phyloP scores from a whole-genome alignment of 441 rosid species.

The Mallotus japonicus region DNA sequence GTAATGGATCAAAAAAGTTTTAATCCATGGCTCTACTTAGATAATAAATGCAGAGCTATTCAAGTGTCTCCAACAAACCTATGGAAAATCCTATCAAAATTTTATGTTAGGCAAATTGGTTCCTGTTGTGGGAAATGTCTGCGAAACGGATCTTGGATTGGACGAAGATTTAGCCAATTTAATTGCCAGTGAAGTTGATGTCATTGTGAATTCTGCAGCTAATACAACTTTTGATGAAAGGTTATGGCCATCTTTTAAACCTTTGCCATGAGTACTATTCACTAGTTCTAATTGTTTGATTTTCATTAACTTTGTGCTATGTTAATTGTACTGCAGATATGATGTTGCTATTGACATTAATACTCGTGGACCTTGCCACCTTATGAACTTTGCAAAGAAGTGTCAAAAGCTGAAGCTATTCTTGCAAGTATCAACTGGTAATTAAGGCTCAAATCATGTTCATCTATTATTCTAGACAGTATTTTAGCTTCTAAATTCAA shows the following conservation, averaged over 20 bases:
- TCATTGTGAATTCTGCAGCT: constrained; percentile 84
- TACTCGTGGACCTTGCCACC: constrained; percentile 69
- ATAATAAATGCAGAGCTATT: constrained; percentile 77
- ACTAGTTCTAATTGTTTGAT: background rate
- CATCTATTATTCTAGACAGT: too few species aligned
- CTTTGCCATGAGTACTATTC: background rate
- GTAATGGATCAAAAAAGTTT: background rate
- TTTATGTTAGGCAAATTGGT: constrained; percentile 79
- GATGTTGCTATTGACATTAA: constrained; percentile 77
- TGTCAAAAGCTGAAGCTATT: constrained; percentile 75
- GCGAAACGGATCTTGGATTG: constrained; percentile 61
- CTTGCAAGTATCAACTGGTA: constrained; percentile 87
- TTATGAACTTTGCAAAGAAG: constrained; percentile 74
- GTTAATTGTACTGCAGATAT: constrained; percentile 46
- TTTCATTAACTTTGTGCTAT: background rate
- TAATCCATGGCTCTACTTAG: constrained; percentile 35
- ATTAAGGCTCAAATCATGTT: background rate
- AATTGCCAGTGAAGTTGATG: constrained; percentile 64
- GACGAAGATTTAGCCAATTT: constrained; percentile 50
- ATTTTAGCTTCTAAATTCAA: too few species aligned
- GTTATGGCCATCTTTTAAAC: constrained; percentile 25
- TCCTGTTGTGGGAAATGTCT: constrained; percentile 76
- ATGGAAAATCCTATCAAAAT: constrained; percentile 66
- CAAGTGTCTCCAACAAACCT: constrained; percentile 58
- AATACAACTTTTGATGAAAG: constrained; percentile 90